A percentile compares a stretch with the other conserved stretches of the same genome.
Evolutionary conservation across 805 yeast genomes (phyloP).

Genomic region (Myxozyma monticola): DNA sequence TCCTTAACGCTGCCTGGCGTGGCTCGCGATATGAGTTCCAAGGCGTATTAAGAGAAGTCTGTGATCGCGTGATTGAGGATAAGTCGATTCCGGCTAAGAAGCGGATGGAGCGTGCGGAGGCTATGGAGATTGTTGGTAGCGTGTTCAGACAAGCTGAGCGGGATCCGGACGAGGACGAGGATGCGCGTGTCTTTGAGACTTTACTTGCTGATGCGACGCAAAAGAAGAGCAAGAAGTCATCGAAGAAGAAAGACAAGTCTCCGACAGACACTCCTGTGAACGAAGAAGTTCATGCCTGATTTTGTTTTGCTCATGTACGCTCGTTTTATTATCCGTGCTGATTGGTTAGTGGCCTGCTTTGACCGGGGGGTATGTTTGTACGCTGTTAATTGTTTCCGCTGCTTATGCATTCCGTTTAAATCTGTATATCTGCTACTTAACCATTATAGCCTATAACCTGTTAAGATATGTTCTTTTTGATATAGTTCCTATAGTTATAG

Average conservation of each 20-base stretch:
- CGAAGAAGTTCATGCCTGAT: too few species aligned
- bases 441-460: too few species aligned
- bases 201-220: slow-evolving; percentile 82
- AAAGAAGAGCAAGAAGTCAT: slow-evolving; percentile 56
- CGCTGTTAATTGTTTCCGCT: too few species aligned
- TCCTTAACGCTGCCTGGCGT: slow-evolving; percentile 93
- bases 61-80: slow-evolving; percentile 75
- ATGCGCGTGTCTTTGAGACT: slow-evolving; percentile 85
- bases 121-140: slow-evolving; percentile 68
- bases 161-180: slow-evolving; percentile 87
- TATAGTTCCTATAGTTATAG: too few species aligned
- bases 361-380: too few species aligned
- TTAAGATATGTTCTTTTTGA: too few species aligned
- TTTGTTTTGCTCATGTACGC: too few species aligned
- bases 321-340: too few species aligned
- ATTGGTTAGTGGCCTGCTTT: too few species aligned
- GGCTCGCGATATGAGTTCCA: slow-evolving; percentile 86
- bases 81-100: slow-evolving; percentile 58
- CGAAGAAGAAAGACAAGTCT: slow-evolving; percentile 30
- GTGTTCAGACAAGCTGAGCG: slow-evolving; percentile 67
- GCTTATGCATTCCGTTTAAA: too few species aligned
- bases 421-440: too few species aligned
- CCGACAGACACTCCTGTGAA: slow-evolving; percentile 5
- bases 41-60: slow-evolving; percentile 74
- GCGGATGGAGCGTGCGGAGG: slow-evolving; percentile 75